Conservation (phyloP, 192 early-diverging fungal species). For the Podila minutissima region DNA sequence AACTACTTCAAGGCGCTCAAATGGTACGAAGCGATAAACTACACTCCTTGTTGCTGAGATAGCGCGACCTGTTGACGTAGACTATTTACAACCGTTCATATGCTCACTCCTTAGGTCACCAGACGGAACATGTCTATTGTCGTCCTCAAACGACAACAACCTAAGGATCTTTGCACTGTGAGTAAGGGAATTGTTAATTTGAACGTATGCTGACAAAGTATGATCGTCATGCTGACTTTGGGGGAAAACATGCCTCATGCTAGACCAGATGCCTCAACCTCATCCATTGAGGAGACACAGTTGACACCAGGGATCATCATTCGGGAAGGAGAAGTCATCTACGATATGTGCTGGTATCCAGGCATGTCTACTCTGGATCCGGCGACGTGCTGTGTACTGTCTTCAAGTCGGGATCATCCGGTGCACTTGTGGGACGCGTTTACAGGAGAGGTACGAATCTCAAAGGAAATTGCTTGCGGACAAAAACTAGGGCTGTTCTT, state of each 20-base stretch:
- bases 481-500: neutral
- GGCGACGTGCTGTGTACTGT: slow-evolving; percentile 67
- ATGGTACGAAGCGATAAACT: slow-evolving; percentile 55
- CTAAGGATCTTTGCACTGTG: slow-evolving; percentile 67
- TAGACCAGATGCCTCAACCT: slow-evolving; percentile 23
- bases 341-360: slow-evolving; percentile 75
- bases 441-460: slow-evolving; percentile 58
- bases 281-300: slow-evolving; percentile 41
- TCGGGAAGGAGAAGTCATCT: slow-evolving; percentile 62
- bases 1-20: slow-evolving; percentile 70
- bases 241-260: neutral
- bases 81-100: neutral
- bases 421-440: slow-evolving; percentile 79
- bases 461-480: neutral
- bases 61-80: too few relatives aligned
- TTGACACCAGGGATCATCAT: slow-evolving; percentile 33
- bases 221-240: neutral
- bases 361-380: slow-evolving; percentile 65
- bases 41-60: neutral
- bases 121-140: slow-evolving; percentile 70
- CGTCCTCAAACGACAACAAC: slow-evolving; percentile 70
- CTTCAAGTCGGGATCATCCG: slow-evolving; percentile 78
- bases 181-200: neutral
- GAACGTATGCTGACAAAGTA: neutral
- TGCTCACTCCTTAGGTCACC: slow-evolving; percentile 64